Conservation (phyloP, 257 asterid species). For the Petrea volubilis region DNA sequence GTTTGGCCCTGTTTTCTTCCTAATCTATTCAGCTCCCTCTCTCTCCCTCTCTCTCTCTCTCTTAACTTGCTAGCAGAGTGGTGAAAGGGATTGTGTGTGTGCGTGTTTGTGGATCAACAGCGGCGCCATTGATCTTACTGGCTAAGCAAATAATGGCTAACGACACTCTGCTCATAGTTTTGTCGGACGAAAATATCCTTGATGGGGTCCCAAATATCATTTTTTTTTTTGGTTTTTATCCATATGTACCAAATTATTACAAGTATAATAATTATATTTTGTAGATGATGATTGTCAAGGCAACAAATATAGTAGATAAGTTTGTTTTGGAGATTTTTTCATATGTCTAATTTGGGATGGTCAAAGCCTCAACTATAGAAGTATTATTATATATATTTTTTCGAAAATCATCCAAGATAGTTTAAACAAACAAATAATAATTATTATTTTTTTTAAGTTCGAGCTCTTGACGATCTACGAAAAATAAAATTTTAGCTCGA, state of each 20-base stretch:
- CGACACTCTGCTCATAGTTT: conserved; percentile 14
- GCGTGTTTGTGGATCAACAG: background rate
- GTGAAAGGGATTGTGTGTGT: conserved; percentile 20
- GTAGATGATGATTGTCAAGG: background rate
- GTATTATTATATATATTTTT: background rate
- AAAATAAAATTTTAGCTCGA: too few species aligned
- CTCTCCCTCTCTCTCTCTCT: background rate
- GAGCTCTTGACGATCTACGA: too few species aligned
- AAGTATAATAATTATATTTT: background rate
- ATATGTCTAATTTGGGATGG: background rate
- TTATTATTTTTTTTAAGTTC: too few species aligned
- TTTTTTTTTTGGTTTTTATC: background rate
- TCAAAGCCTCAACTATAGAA: background rate
- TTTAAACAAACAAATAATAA: too few species aligned
- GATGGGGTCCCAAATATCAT: background rate
- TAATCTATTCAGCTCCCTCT: background rate
- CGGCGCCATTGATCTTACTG: conserved; percentile 20
- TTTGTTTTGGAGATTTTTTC: background rate
- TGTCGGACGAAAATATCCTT: conserved; percentile 1
- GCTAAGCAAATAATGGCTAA: conserved; percentile 19
- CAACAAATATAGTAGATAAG: background rate
- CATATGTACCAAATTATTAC: background rate
- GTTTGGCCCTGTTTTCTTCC: conserved; percentile 8
- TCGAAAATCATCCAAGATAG: too few species aligned
- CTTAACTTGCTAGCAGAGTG: background rate